Percentiles rank a stretch among this genome's conserved stretches.
These are phyloP conservation scores for Ailanthus altissimus DNA, from an alignment of 345 rosid species.

Conservation along the genomic window DNA sequence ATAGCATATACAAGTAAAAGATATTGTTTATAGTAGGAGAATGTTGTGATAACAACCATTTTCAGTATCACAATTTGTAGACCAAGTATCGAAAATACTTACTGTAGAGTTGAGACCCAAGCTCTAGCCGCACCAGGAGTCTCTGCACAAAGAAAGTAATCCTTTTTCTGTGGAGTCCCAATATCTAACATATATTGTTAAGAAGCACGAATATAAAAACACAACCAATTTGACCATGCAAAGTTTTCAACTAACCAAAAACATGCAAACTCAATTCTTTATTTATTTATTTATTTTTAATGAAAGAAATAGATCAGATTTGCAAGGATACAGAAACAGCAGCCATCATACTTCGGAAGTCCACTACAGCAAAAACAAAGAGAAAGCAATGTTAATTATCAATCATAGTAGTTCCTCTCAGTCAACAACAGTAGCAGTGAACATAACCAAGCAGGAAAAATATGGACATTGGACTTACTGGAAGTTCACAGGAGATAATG, in stretches of 20 bases:
- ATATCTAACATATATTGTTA: slow-evolving; percentile 65
- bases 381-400: slow-evolving; percentile 15
- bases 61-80: slow-evolving; percentile 11
- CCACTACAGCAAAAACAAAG: slow-evolving; percentile 60
- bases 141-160: slow-evolving; percentile 94
- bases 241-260: slow-evolving; percentile 7
- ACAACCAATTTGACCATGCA: slow-evolving; percentile 7
- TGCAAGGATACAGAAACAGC: slow-evolving; percentile 93
- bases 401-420: slow-evolving; percentile 14
- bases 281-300: background rate
- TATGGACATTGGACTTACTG: slow-evolving; percentile 54
- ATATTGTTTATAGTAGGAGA: background rate
- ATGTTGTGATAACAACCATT: background rate
- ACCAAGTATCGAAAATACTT: slow-evolving; percentile 38
- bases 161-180: slow-evolving; percentile 96
- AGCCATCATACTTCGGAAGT: slow-evolving; percentile 89
- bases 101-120: slow-evolving; percentile 95
- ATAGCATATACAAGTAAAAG: background rate
- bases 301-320: background rate
- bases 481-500: slow-evolving; percentile 91
- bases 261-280: slow-evolving; percentile 1
- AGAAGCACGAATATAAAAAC: slow-evolving; percentile 29
- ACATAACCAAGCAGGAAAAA: slow-evolving; percentile 12
- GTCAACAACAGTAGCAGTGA: background rate
- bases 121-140: slow-evolving; percentile 98